A percentile compares a stretch with the other conserved stretches of the same genome.
Evolutionary conservation across 2,329 filamentous ascomycete species (phyloP).

Genomic region (Cladosporium sp.): DNA sequence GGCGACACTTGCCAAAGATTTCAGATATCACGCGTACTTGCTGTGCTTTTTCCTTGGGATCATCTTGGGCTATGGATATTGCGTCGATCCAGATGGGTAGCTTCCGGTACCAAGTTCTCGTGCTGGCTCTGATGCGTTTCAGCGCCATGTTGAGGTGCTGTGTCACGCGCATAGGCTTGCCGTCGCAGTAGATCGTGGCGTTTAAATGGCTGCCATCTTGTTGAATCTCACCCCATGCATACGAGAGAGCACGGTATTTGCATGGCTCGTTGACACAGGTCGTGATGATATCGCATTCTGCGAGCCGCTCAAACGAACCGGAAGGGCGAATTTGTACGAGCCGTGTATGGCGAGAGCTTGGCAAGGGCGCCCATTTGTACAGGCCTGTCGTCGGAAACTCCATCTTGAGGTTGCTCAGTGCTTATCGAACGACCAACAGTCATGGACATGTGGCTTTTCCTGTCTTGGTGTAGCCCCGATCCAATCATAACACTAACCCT

Average conservation of each 20-base stretch:
- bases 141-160: constrained; percentile 1
- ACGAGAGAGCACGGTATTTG: background rate
- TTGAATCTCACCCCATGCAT: background rate
- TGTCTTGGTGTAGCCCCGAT: background rate
- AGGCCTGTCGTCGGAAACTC: too few relatives aligned
- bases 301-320: background rate
- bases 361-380: background rate
- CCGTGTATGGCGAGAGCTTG: background rate
- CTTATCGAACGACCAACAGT: background rate
- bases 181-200: background rate
- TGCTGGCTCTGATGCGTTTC: background rate
- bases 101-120: background rate
- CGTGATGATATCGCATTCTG: background rate
- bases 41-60: background rate
- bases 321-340: background rate
- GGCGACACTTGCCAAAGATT: background rate
- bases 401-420: background rate
- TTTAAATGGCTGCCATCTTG: background rate
- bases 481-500: background rate
- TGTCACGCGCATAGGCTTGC: background rate
- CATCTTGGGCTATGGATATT: background rate
- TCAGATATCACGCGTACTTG: background rate
- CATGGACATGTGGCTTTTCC: background rate
- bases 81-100: background rate
- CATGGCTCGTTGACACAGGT: background rate